phyloP scores from a whole-genome alignment of 176 grass and related monocot genomes.

The Rhynchospora pubera region DNA sequence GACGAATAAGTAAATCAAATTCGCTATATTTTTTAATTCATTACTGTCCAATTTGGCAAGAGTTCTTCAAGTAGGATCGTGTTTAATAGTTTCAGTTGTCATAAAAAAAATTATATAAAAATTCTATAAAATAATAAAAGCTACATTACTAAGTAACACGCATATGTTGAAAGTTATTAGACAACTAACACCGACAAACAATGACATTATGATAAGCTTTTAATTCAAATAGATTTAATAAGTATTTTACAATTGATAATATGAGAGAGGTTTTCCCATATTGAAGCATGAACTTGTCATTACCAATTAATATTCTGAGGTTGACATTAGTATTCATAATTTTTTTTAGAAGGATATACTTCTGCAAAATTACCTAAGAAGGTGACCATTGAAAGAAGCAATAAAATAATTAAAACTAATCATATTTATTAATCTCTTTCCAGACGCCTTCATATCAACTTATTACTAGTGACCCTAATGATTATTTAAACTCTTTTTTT shows the following conservation, averaged over 20 bases:
- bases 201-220: too few relatives aligned
- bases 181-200: not conserved
- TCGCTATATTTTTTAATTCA: not conserved
- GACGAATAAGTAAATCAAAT: not conserved
- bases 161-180: not conserved
- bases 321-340: too few relatives aligned
- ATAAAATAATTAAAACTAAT: too few relatives aligned
- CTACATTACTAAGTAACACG: not conserved
- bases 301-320: too few relatives aligned
- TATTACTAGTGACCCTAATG: not conserved
- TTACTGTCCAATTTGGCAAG: too few relatives aligned
- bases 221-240: not conserved
- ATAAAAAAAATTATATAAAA: not conserved
- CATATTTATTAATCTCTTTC: too few relatives aligned
- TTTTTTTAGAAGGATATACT: too few relatives aligned
- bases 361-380: too few relatives aligned
- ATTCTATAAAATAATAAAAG: not conserved
- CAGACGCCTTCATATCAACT: not conserved
- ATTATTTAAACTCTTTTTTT: not conserved
- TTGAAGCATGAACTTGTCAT: too few relatives aligned
- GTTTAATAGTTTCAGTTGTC: not conserved
- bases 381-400: too few relatives aligned
- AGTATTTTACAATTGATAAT: not conserved
- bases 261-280: not conserved
- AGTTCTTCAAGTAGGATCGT: not conserved